Base-by-base conservation (phyloP, 2,329 filamentous ascomycete species). In the Penicillium janthinellum region DNA sequence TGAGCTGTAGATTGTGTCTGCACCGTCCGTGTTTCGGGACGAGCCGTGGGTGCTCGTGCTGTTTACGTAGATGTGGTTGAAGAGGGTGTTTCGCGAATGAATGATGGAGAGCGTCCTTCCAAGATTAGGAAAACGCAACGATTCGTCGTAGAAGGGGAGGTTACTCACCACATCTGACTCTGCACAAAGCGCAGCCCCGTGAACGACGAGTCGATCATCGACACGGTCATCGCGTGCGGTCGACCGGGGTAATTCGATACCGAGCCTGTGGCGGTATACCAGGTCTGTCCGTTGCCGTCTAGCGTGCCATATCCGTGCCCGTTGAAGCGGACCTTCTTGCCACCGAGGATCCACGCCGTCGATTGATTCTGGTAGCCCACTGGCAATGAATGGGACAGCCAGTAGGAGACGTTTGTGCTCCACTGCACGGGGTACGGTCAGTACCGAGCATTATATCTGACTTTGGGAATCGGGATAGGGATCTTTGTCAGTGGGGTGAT, bases 151-250 rank as follows among this genome's bases (percentile, higher is more conserved):
- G 42, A 28, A 61, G 67, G 4, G n/a, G n/a, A 5, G 17, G 11
- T 5, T 25, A 54, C 57, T 6, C 61, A 77, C 81, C 85, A 87
- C 84, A 87, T 87, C 72, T 87, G 84, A 60, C 80, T 83, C 60
- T 84, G 80, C 7, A 87, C 34, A 31, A 72, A 70, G 2, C 58
- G 60, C 1, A 72, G 12, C 0, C 70, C 68, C 20, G 48, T 41
- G 38, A 72, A 56, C 2, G 62, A 61, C 8, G 64, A 67, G 35
- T 67, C 64, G 7, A 51, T 65, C 4, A 63, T 34, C 1, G 47
- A 56, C 22, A 74, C 56, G 0, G 73, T 75, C 42, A 75, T 58
- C 4, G 67, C 66, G 47, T 70, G 64, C 6, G 73, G 73, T 22
- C 73, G 65, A 1, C 71, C 62, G 0, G 72, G 70, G 39, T 74